Base-by-base conservation (phyloP, 2,329 filamentous ascomycete species). In the Herpotrichia juniperi region DNA sequence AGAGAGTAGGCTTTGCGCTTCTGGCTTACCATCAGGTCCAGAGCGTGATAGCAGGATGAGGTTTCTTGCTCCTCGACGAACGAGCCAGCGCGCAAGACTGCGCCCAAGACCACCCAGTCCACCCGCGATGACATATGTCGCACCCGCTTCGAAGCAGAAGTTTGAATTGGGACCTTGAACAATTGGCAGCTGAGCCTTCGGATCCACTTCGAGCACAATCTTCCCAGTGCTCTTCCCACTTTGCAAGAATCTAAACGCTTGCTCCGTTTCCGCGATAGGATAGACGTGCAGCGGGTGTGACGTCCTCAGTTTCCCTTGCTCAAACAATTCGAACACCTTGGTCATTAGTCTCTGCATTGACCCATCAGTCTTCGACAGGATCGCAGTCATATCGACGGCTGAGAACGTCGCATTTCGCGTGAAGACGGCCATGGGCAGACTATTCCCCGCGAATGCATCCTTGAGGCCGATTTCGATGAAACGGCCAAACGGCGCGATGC, bases 401-500 rank as follows among this genome's bases (percentile, higher is more conserved):
- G 4, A 5, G 24, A 43, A 43, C 9, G 40, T 26, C 14, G 16
- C 40, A 28, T 43, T 43, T 11, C 46, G 35, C 3, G 35, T n/a
- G 19, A 58, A 58, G 11, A 19, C 10, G 9, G 17, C 24, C 54
- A 59, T 59, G 21, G 52, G 48, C 1, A 59, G 35, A 2, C 40
- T 34, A 0, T 37, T 42, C 19, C 57, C 54, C 6, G 35, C 24
- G 7, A 31, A 39, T 16, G 57, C 51, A 22, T 57, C 54, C 16
- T 35, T 31, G 25, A 48, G 50, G 4, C 51, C 51, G 25, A 57
- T 46, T 25, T 57, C 54, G 12, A 54, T 30, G 16, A 54, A 42
- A 10, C 40, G 31, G 9, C 56, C 56, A 25, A 24, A 49, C n/a
- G 47, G 31, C 1, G 78, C 78, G 2, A 81, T 66, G 31, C 75